Evolutionary conservation across 306 rosid genomes (phyloP).

Genomic region (Citrullus colocynthis): DNA sequence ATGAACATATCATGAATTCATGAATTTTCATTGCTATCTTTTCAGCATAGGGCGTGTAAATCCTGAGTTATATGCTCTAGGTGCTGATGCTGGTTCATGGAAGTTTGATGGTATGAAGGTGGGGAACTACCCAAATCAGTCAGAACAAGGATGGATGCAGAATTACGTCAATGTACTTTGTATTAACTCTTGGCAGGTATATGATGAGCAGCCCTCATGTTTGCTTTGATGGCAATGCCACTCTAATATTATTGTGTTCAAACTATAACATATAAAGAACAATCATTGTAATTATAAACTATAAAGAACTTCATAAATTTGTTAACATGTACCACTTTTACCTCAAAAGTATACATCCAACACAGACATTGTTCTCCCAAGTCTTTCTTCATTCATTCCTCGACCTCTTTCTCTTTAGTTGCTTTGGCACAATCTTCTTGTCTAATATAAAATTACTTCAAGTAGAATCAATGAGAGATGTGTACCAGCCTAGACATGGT

Average conservation of each 20-base stretch:
- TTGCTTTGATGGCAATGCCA: not conserved
- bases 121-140: slow-evolving; percentile 21
- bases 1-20: not conserved
- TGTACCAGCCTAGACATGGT: not conserved
- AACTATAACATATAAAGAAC: not conserved
- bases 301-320: not conserved
- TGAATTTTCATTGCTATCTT: slow-evolving; percentile 1
- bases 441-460: not conserved
- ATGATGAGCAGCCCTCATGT: not conserved
- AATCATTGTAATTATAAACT: not conserved
- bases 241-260: not conserved
- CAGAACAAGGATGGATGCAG: slow-evolving; percentile 51
- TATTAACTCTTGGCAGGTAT: slow-evolving; percentile 93
- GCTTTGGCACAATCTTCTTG: not conserved
- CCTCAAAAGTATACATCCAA: not conserved
- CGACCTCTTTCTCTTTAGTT: not conserved
- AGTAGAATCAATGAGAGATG: not conserved
- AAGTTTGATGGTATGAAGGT: slow-evolving; percentile 23
- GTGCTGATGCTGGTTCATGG: slow-evolving; percentile 54
- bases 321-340: not conserved
- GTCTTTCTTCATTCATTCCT: not conserved
- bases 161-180: slow-evolving; percentile 70
- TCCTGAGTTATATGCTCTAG: slow-evolving; percentile 73
- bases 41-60: slow-evolving; percentile 80
- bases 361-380: no score